phyloP scores from a whole-genome alignment of 345 rosid species.

The Cardiospermum halicacabum region DNA sequence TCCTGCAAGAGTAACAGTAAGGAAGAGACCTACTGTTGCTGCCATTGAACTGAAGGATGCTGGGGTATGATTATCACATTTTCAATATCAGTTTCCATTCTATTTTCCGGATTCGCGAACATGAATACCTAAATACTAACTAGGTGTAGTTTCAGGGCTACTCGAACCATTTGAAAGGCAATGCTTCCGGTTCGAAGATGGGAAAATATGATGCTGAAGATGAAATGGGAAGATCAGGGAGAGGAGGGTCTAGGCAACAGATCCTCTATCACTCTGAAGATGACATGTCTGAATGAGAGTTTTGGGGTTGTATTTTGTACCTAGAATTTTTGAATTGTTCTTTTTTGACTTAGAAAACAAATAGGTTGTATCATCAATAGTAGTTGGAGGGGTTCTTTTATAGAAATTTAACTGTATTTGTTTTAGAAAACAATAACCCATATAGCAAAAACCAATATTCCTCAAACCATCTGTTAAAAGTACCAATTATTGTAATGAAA shows the following conservation, averaged over 20 bases:
- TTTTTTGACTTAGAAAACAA: not conserved
- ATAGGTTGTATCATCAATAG: not conserved
- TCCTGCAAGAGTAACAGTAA: constrained; percentile 73
- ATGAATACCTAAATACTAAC: constrained; percentile 12
- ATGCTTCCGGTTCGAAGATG: constrained; percentile 42
- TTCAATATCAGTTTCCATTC: constrained; percentile 3
- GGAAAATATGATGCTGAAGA: constrained; percentile 34
- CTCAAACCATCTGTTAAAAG: not conserved
- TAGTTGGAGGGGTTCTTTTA: not conserved
- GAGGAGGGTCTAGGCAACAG: constrained; percentile 16
- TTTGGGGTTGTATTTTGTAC: not conserved
- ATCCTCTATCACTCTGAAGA: constrained; percentile 62
- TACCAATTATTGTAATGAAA: no score
- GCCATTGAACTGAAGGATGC: constrained; percentile 61
- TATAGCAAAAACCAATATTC: not conserved
- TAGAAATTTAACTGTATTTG: not conserved
- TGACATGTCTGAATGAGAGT: constrained; percentile 58
- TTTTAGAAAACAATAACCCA: not conserved
- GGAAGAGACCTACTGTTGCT: constrained; percentile 53
- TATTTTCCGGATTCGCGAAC: not conserved
- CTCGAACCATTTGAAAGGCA: constrained; percentile 39
- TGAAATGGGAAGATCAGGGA: not conserved
- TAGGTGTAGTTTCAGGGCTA: constrained; percentile 41
- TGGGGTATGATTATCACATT: constrained; percentile 46
- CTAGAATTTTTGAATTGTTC: not conserved